Conservation (phyloP, 257 asterid genomes). For the Solanum dulcamara region DNA sequence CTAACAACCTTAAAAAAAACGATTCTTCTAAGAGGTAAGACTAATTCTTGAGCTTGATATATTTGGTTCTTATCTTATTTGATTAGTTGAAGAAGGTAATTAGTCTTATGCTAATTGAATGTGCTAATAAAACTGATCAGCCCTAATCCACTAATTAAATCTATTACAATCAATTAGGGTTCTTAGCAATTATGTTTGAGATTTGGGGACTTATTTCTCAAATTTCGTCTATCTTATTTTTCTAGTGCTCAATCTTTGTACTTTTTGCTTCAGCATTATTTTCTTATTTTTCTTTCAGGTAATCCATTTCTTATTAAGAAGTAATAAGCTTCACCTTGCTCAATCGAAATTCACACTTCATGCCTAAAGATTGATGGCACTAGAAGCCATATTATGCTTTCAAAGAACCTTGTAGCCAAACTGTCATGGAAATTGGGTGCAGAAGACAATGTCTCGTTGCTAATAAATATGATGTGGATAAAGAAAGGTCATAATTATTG, state of each 20-base stretch:
- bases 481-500: background rate
- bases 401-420: background rate
- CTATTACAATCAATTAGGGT: background rate
- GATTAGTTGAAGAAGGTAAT: background rate
- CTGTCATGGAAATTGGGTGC: background rate
- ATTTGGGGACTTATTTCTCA: background rate
- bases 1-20: too few relatives aligned
- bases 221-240: too few relatives aligned
- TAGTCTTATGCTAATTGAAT: background rate
- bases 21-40: too few relatives aligned
- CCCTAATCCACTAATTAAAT: background rate
- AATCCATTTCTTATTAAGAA: background rate
- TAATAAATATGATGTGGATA: background rate
- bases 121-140: too few relatives aligned
- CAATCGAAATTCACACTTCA: background rate
- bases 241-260: background rate
- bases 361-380: background rate
- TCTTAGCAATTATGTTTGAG: background rate
- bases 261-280: background rate
- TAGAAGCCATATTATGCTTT: background rate
- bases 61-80: background rate
- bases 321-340: background rate
- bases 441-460: background rate
- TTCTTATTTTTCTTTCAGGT: background rate
- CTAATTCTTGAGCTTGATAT: too few relatives aligned